These are phyloP conservation scores for Suhomyces xylopsoci DNA, from an alignment of 805 yeast genomes.

Conservation along the genomic window DNA sequence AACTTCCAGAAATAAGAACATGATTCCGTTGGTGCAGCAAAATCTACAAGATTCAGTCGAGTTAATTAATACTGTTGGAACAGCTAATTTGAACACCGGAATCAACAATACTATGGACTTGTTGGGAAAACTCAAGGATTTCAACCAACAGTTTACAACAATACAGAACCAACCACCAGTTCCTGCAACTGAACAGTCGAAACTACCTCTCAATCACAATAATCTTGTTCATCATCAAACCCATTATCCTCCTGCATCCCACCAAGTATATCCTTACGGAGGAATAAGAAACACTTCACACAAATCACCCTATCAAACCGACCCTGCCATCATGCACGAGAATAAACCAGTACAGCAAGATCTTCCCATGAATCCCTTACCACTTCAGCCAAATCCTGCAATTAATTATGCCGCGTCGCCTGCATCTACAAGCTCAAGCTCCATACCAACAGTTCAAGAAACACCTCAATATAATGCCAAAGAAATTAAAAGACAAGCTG, in stretches of 20 bases:
- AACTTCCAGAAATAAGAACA: slow-evolving; percentile 10
- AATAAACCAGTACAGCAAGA: not conserved
- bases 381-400: not conserved
- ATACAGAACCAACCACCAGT: not conserved
- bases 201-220: not conserved
- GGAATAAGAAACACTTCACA: not conserved
- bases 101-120: slow-evolving; percentile 16
- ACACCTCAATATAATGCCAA: not conserved
- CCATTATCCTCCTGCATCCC: not conserved
- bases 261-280: not conserved
- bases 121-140: slow-evolving; percentile 12
- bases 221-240: not conserved
- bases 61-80: slow-evolving; percentile 8
- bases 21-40: slow-evolving; percentile 13
- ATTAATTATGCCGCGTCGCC: not conserved
- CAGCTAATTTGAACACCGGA: slow-evolving; percentile 13
- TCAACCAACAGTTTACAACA: not conserved
- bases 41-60: slow-evolving; percentile 12
- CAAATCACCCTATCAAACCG: not conserved
- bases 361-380: not conserved
- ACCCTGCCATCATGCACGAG: not conserved
- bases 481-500: slow-evolving; percentile 16
- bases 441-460: not conserved
- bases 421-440: not conserved
- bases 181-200: not conserved